Base-by-base conservation (phyloP, 768 basidiomycete genomes). In the Psilocybe cubensis region DNA sequence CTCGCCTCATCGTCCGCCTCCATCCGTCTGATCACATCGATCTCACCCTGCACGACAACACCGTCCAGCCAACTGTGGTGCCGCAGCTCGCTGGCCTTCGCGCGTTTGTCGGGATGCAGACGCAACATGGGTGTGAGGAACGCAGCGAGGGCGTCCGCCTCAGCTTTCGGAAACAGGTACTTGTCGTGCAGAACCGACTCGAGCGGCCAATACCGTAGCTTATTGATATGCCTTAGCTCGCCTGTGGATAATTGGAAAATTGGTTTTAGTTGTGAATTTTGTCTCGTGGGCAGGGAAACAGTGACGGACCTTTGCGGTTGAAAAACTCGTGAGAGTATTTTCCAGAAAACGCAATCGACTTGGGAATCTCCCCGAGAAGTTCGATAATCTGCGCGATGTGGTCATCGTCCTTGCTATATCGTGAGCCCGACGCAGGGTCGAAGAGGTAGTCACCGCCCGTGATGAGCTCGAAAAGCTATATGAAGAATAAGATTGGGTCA, bases 331-430 rank as follows among this genome's bases (percentile, higher is more conserved):
- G 83, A 59, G 88, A 90, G 76, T 97, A 98, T 71, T 96, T 98
- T 23, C 96, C 96, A 5, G 86, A 83, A 66, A 96, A 85, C 2
- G 94, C 94, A 40, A 98, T 76, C 46, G 78, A 78, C 67, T 86
- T 87, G 1, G 94, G 94, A 40, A 96, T 82, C 63, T 97, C 94
- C 42, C 96, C 96, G 68, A 98, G 79, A 10, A 98, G 82, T 75
- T 99, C 96, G 72, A 98, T 93, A 62, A 98, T 93, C 76, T 99
- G 97, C 3, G 97, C 96, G 58, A 98, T 93, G 68, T 99, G 96
- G 68, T 94, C 92, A 70, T 96, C 94, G 73, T 96, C 94, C 72
- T 98, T 98, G 76, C 89, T 92, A 69, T 97, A 98, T 40, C 95
- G 87, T 46, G 92, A 88, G 2, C 96, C 96, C 1, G 92, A 91